phyloP scores from a whole-genome alignment of 495 filamentous ascomycete genomes.

The Acidiella bohemica region DNA sequence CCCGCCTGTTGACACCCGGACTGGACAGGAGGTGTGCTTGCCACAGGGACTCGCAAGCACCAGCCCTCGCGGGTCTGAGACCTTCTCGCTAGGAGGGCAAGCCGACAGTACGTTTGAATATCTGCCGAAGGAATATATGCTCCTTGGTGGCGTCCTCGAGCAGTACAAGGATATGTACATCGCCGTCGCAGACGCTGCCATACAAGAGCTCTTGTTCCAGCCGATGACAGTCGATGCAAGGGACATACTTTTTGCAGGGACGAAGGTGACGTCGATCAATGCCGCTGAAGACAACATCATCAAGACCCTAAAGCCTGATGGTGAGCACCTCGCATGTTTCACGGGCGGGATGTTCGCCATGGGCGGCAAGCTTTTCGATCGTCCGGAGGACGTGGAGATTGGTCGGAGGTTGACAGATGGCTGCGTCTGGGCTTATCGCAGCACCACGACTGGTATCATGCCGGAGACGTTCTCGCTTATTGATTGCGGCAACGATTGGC shows the following conservation, averaged over 20 bases:
- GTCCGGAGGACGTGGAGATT: conserved; percentile 67
- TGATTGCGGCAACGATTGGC: conserved; percentile 48
- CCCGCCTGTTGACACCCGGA: not conserved
- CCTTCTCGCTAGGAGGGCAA: conserved; percentile 67
- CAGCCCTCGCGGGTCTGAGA: conserved; percentile 18
- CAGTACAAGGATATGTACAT: conserved; percentile 79
- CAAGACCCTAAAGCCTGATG: conserved; percentile 33
- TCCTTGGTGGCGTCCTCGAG: conserved; percentile 68
- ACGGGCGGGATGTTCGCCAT: conserved; percentile 88
- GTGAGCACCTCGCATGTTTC: conserved; percentile 77
- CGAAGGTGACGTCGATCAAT: conserved; percentile 34
- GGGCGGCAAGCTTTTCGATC: conserved; percentile 66
- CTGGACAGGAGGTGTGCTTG: conserved; percentile 18
- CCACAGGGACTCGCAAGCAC: conserved; percentile 24
- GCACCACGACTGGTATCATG: conserved; percentile 39
- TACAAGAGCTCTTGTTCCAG: conserved; percentile 66
- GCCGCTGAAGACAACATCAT: conserved; percentile 5
- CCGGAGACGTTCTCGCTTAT: conserved; percentile 58
- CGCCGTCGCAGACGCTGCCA: conserved; percentile 52
- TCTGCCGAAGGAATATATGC: conserved; percentile 65
- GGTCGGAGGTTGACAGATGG: conserved; percentile 44
- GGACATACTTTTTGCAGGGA: conserved; percentile 61
- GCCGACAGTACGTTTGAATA: conserved; percentile 94
- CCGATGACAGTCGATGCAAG: conserved; percentile 66
- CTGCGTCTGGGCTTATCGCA: conserved; percentile 23